Conservation (phyloP, 2,329 filamentous ascomycete species). For the Penicillium occitanis region DNA sequence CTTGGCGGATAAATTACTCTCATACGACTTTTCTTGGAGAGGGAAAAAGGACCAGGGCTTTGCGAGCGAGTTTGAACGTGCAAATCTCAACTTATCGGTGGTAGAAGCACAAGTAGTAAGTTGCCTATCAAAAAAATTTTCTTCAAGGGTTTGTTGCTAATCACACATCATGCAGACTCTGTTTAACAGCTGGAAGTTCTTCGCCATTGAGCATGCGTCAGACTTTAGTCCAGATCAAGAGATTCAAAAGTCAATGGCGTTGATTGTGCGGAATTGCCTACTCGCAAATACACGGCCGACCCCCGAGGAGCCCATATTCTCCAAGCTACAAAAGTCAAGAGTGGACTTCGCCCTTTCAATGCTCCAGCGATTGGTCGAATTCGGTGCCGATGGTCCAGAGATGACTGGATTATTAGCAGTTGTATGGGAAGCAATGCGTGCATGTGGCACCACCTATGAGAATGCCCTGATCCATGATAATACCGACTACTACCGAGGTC, state of each 20-base stretch:
- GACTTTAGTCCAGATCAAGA: slow-evolving; percentile 54
- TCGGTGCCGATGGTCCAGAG: slow-evolving; percentile 50
- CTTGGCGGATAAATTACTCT: slow-evolving; percentile 72
- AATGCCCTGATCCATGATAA: slow-evolving; percentile 57
- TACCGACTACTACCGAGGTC: slow-evolving; percentile 73
- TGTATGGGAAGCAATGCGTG: slow-evolving; percentile 61
- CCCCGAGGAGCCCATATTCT: slow-evolving; percentile 77
- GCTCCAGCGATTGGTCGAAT: slow-evolving; percentile 71
- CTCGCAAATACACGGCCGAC: slow-evolving; percentile 70
- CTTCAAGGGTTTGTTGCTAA: slow-evolving; percentile 33
- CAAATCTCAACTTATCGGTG: slow-evolving; percentile 86
- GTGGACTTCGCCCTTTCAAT: slow-evolving; percentile 80
- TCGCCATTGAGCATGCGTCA: slow-evolving; percentile 81
- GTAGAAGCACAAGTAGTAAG: slow-evolving; percentile 87
- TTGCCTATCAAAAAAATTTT: slow-evolving; percentile 18
- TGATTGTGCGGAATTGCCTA: slow-evolving; percentile 75
- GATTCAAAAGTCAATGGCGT: slow-evolving; percentile 68
- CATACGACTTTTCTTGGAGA: slow-evolving; percentile 75
- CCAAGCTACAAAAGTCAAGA: slow-evolving; percentile 70
- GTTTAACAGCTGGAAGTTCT: slow-evolving; percentile 84
- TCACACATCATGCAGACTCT: slow-evolving; percentile 57
- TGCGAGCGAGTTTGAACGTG: slow-evolving; percentile 75
- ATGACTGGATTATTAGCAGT: slow-evolving; percentile 56
- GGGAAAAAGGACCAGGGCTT: slow-evolving; percentile 70
- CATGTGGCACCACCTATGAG: slow-evolving; percentile 59